Evolutionary conservation across 208 protist genomes (phyloP).

Genomic region (Wallacemonas sp.): DNA sequence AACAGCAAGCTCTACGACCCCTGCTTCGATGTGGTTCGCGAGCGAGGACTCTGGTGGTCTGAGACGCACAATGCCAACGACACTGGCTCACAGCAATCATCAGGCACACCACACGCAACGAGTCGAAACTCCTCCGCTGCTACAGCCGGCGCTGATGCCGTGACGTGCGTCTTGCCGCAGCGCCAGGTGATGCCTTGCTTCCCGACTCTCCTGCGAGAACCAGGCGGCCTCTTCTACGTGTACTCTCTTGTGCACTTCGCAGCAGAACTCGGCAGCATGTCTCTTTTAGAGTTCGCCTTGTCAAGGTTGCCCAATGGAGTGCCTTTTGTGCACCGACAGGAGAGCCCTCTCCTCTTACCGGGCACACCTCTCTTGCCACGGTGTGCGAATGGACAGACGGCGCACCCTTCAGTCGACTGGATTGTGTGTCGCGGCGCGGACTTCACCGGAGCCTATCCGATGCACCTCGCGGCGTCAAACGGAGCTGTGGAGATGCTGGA

Average conservation of each 20-base stretch:
- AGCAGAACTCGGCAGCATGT: slow-evolving; percentile 42
- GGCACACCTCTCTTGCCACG: not conserved
- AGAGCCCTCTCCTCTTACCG: not conserved
- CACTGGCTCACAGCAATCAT: not conserved
- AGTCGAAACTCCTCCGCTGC: not conserved
- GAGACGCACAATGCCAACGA: too few relatives aligned
- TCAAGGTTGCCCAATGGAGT: slow-evolving; percentile 1
- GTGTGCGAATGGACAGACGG: not conserved
- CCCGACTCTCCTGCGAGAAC: not conserved
- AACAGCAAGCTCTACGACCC: slow-evolving; percentile 41
- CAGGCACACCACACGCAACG: not conserved
- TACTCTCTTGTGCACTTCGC: slow-evolving; percentile 57
- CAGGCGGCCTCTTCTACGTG: slow-evolving; percentile 9
- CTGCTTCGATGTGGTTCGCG: slow-evolving; percentile 2
- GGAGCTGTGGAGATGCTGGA: slow-evolving; percentile 32
- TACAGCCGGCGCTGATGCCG: too few relatives aligned
- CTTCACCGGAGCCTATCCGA: slow-evolving; percentile 33
- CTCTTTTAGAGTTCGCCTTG: slow-evolving; percentile 18
- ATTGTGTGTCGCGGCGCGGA: slow-evolving; percentile 36
- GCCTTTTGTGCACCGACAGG: not conserved
- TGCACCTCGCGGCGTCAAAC: slow-evolving; percentile 30
- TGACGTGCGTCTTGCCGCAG: too few relatives aligned
- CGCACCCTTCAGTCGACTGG: slow-evolving; percentile 21
- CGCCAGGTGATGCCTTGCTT: too few relatives aligned
- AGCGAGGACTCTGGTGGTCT: too few relatives aligned